Base-by-base conservation (phyloP, 352 stramenopile genomes). In the Phytopythium ostracodes region DNA sequence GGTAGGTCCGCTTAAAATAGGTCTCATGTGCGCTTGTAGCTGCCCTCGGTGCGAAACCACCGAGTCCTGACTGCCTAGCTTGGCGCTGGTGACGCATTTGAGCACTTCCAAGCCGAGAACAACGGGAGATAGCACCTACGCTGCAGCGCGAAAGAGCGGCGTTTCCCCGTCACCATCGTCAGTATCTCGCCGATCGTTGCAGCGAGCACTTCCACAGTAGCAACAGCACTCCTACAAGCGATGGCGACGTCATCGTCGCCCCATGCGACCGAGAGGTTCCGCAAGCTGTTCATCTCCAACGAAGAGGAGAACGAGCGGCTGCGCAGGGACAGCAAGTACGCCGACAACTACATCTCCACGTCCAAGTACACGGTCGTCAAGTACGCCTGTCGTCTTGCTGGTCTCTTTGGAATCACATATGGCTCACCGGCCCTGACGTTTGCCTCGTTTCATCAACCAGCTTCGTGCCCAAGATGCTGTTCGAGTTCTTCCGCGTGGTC, bases 401-500 rank as follows among this genome's bases (percentile, higher is more conserved):
- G n/a, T n/a, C n/a, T n/a, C n/a, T n/a, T n/a, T n/a, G n/a, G n/a
- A n/a, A n/a, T n/a, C n/a, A n/a, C n/a, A n/a, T n/a, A n/a, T n/a
- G n/a, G n/a, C n/a, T 24, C 24, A 22, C 11, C 17, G 18, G 38
- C 33, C n/a, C n/a, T 43, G 24, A 22, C 25, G n/a, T 24, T 35
- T 49, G 22, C 2, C 17, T 15, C 10, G n/a, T 9, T 24, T 8
- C 38, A 15, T 3, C 22, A 24, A 3, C 27, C n/a, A 98, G 83
- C 52, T 99, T 99, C 70, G 60, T 99, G 9, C 96, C 96, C 14
- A 86, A 97, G 78, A 94, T 90, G 49, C 78, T 98, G 47, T 87
- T 95, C 25, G 91, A 98, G 71, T 97, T 98, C 74, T 98, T 98
- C 73, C 81, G 92, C 31, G 79, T 95, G 53, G 91, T 98, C 67